A percentile compares a stretch with the other conserved stretches of the same genome.
Evolutionary conservation across 2,329 filamentous ascomycete species (phyloP).

Genomic region (Capronia epimyces): DNA sequence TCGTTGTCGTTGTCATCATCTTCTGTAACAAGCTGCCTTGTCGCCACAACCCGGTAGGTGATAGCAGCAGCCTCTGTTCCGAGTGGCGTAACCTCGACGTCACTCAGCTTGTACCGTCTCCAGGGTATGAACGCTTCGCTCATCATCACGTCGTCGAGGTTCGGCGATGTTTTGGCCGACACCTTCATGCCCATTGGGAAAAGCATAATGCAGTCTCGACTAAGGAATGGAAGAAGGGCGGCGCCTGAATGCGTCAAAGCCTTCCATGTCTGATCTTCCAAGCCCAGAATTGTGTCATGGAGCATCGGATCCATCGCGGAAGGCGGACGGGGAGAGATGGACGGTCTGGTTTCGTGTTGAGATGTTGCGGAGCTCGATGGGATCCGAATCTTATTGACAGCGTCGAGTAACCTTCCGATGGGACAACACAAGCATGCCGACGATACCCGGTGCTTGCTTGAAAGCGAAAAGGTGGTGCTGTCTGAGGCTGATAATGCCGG

Average conservation of each 20-base stretch:
- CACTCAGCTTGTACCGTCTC: slow-evolving; percentile 22
- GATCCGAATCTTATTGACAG: background rate
- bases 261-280: slow-evolving; percentile 28
- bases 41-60: slow-evolving; percentile 26
- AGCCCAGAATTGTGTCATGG: slow-evolving; percentile 22
- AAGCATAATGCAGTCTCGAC: slow-evolving; percentile 27
- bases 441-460: too few species aligned
- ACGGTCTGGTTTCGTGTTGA: background rate
- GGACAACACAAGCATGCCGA: too few species aligned
- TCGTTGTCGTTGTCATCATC: slow-evolving; percentile 16
- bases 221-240: slow-evolving; percentile 27
- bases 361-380: background rate
- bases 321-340: background rate
- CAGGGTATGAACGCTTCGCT: slow-evolving; percentile 29
- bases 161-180: slow-evolving; percentile 20
- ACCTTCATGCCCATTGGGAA: slow-evolving; percentile 28
- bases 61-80: slow-evolving; percentile 25
- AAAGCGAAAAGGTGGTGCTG: background rate
- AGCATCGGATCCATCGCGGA: slow-evolving; percentile 17
- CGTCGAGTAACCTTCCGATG: too few species aligned
- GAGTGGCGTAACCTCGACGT: slow-evolving; percentile 24
- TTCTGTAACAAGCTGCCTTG: slow-evolving; percentile 20
- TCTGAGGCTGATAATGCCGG: background rate
- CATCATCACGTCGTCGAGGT: slow-evolving; percentile 27
- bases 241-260: slow-evolving; percentile 22